Percentiles rank a stretch among this genome's conserved stretches.
Conservation (phyloP, 306 rosid species). For the Quercus variabilis region DNA sequence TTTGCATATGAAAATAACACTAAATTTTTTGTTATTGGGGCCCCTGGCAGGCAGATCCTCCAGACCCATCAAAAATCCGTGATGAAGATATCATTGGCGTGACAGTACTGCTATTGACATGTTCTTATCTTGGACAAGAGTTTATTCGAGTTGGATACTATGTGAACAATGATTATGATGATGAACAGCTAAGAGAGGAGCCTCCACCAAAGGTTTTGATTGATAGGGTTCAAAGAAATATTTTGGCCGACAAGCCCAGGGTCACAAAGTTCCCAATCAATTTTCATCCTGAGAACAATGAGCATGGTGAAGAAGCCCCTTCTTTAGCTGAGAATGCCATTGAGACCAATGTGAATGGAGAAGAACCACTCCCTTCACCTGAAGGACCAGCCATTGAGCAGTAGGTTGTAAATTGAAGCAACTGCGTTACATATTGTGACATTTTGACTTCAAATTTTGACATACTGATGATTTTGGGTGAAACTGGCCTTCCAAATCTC, state of each 20-base stretch:
- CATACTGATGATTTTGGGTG: not conserved
- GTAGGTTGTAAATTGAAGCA: not conserved
- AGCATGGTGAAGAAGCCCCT: conserved; percentile 48
- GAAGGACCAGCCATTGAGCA: not conserved
- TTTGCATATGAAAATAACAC: not conserved
- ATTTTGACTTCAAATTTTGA: not conserved
- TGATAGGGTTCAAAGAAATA: conserved; percentile 85
- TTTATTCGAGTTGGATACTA: conserved; percentile 89
- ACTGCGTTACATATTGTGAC: not conserved
- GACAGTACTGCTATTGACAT: conserved; percentile 79
- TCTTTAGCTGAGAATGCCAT: conserved; percentile 35
- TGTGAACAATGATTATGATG: conserved; percentile 93
- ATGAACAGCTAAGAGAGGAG: conserved; percentile 91
- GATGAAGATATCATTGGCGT: conserved; percentile 95
- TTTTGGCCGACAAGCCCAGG: conserved; percentile 90
- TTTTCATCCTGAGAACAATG: conserved; percentile 56
- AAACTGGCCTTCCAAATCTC: not conserved
- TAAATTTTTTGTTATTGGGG: not conserved
- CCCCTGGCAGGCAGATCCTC: conserved; percentile 79
- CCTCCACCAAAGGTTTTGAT: conserved; percentile 76
- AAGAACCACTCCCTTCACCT: conserved; percentile 30
- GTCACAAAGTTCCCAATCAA: conserved; percentile 91
- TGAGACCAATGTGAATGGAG: conserved; percentile 31
- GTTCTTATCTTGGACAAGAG: conserved; percentile 90
- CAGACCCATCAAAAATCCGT: conserved; percentile 87